Conservation (phyloP, 2,329 filamentous ascomycete species). For the Huntiella savannae region DNA sequence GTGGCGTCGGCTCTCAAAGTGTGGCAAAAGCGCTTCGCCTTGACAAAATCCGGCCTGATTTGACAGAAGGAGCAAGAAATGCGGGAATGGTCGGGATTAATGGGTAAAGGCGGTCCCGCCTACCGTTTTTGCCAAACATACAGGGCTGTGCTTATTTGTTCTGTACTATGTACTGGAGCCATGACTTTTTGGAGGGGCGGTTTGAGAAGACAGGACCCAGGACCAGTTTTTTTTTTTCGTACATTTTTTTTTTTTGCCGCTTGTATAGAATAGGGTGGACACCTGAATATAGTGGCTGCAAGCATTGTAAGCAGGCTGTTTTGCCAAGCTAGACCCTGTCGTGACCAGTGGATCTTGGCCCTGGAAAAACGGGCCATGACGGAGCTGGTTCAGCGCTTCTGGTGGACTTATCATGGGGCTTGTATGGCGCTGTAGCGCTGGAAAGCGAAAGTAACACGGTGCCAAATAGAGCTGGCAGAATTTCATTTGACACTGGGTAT, state of each 20-base stretch:
- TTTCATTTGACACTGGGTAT: constrained; percentile 1
- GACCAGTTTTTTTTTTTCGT: too few relatives aligned
- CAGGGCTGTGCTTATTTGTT: not conserved
- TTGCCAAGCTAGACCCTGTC: too few relatives aligned
- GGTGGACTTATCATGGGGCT: too few relatives aligned
- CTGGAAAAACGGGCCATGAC: too few relatives aligned
- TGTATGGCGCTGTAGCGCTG: too few relatives aligned
- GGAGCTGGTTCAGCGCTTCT: too few relatives aligned
- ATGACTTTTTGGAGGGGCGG: too few relatives aligned
- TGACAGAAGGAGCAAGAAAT: not conserved
- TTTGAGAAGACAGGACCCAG: too few relatives aligned
- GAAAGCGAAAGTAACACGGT: not conserved
- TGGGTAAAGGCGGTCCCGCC: constrained; percentile 6
- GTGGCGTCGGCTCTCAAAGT: constrained; percentile 1
- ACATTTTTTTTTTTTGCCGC: not conserved
- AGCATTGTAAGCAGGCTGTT: not conserved
- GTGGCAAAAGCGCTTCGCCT: constrained; percentile 5
- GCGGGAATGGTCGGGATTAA: constrained; percentile 9
- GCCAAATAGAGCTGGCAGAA: constrained; percentile 7
- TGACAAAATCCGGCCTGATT: not conserved
- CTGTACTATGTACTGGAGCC: too few relatives aligned
- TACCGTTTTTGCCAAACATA: constrained; percentile 4
- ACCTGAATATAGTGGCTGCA: constrained; percentile 9
- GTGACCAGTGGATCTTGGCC: too few relatives aligned
- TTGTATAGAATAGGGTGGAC: not conserved